These are phyloP conservation scores for Neurospora sp. DNA, from an alignment of 2,329 filamentous ascomycete species.

Conservation along the genomic window DNA sequence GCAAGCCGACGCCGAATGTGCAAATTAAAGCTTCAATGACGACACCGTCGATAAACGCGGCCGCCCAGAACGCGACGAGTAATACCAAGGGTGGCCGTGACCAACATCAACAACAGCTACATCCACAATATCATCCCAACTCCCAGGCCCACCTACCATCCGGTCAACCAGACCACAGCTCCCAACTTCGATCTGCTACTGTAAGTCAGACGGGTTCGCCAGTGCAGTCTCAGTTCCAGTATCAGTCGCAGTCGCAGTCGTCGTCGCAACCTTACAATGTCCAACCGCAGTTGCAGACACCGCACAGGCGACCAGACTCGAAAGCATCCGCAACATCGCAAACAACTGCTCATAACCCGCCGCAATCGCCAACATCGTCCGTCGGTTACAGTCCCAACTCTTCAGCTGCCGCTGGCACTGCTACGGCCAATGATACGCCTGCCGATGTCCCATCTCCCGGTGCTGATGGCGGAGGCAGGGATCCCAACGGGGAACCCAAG, in stretches of 20 bases:
- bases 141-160: not conserved
- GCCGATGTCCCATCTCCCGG: conserved; percentile 4
- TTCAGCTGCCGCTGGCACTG: not conserved
- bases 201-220: not conserved
- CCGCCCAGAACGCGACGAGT: not conserved
- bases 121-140: not conserved
- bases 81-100: not conserved
- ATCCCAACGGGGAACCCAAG: conserved; percentile 42
- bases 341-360: not conserved
- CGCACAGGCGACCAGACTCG: not conserved
- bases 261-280: not conserved
- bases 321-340: not conserved
- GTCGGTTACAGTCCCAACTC: not conserved
- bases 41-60: not conserved
- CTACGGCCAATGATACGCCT: not conserved
- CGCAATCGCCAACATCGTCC: not conserved
- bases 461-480: conserved; percentile 6
- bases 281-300: not conserved
- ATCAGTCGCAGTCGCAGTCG: not conserved
- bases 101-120: not conserved
- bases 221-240: not conserved
- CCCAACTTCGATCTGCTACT: not conserved
- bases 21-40: not conserved
- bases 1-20: conserved; percentile 1
- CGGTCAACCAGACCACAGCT: not conserved